These are phyloP conservation scores for Fusarium pseudocircinatum DNA, from an alignment of 2,329 filamentous ascomycete species.

Conservation along the genomic window DNA sequence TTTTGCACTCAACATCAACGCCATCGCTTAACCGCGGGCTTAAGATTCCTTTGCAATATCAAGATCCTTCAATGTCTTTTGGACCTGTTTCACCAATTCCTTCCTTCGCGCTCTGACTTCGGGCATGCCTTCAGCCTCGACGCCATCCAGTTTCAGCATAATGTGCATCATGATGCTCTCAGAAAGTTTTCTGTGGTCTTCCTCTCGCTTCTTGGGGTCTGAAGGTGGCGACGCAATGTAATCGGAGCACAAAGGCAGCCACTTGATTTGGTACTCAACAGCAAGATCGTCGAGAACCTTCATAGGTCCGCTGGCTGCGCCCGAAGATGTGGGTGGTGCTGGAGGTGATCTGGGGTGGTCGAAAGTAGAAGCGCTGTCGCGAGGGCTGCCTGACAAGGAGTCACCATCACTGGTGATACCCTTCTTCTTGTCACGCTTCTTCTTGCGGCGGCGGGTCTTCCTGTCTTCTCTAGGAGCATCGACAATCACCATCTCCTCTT, in stretches of 20 bases:
- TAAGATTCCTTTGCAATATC: slow-evolving; percentile 58
- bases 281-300: slow-evolving; percentile 74
- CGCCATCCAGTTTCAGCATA: slow-evolving; percentile 78
- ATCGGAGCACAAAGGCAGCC: slow-evolving; percentile 71
- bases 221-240: slow-evolving; percentile 71
- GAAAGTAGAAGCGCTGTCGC: slow-evolving; percentile 55
- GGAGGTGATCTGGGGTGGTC: slow-evolving; percentile 42
- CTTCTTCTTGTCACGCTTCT: slow-evolving; percentile 52
- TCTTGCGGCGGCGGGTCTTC: slow-evolving; percentile 54
- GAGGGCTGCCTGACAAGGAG: slow-evolving; percentile 52
- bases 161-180: slow-evolving; percentile 82
- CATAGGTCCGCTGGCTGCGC: slow-evolving; percentile 49
- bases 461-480: slow-evolving; percentile 51
- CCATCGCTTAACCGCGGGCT: slow-evolving; percentile 3
- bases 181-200: slow-evolving; percentile 78
- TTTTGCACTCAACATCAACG: slow-evolving; percentile 15
- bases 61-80: slow-evolving; percentile 71
- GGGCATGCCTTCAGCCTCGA: slow-evolving; percentile 76
- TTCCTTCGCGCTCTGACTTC: slow-evolving; percentile 74
- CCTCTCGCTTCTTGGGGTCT: slow-evolving; percentile 73
- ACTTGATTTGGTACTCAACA: slow-evolving; percentile 69
- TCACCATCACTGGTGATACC: slow-evolving; percentile 49
- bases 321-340: slow-evolving; percentile 36
- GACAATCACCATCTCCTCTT: slow-evolving; percentile 56
- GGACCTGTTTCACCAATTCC: slow-evolving; percentile 76